A percentile compares a stretch with the other conserved stretches of the same genome.
phyloP scores from a whole-genome alignment of 441 rosid species.

The Codiaeum variegatum region DNA sequence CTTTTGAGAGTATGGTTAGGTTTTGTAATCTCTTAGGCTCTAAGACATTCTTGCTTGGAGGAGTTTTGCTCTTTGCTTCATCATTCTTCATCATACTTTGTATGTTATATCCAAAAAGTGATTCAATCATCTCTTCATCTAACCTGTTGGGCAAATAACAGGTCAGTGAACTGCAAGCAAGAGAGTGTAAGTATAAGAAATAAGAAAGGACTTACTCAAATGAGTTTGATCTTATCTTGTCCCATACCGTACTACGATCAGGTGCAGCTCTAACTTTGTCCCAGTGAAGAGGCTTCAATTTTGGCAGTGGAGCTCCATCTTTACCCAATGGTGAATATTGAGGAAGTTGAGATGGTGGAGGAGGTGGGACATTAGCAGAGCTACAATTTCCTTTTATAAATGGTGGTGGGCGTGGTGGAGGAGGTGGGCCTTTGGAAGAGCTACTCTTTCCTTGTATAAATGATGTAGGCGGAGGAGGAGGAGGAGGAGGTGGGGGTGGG shows the following conservation, averaged over 20 bases:
- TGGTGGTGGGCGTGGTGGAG: slow-evolving; percentile 55
- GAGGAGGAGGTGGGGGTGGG: slow-evolving; percentile 42
- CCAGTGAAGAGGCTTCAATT: slow-evolving; percentile 96
- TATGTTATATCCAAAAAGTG: slow-evolving; percentile 79
- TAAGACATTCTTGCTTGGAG: slow-evolving; percentile 85
- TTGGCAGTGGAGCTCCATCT: slow-evolving; percentile 71
- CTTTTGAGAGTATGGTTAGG: slow-evolving; percentile 83
- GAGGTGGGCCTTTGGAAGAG: slow-evolving; percentile 46
- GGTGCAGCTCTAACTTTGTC: slow-evolving; percentile 95
- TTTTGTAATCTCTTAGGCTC: slow-evolving; percentile 93
- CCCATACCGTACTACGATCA: slow-evolving; percentile 87
- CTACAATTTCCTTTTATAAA: slow-evolving; percentile 26
- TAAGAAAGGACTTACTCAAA: slow-evolving; percentile 63
- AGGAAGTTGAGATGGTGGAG: slow-evolving; percentile 51
- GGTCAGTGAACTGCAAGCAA: slow-evolving; percentile 15
- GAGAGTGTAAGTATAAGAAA: slow-evolving; percentile 2
- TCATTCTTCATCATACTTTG: slow-evolving; percentile 55
- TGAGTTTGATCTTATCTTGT: slow-evolving; percentile 82
- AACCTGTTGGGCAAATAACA: slow-evolving; percentile 47
- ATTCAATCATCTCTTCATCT: slow-evolving; percentile 97
- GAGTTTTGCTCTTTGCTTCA: slow-evolving; percentile 71
- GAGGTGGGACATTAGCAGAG: slow-evolving; percentile 45
- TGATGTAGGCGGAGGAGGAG: slow-evolving; percentile 40
- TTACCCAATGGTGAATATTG: slow-evolving; percentile 47
- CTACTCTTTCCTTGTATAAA: slow-evolving; percentile 25